Base-by-base conservation (phyloP, 2,329 filamentous ascomycete species). In the Aspergillus chevalieri region DNA sequence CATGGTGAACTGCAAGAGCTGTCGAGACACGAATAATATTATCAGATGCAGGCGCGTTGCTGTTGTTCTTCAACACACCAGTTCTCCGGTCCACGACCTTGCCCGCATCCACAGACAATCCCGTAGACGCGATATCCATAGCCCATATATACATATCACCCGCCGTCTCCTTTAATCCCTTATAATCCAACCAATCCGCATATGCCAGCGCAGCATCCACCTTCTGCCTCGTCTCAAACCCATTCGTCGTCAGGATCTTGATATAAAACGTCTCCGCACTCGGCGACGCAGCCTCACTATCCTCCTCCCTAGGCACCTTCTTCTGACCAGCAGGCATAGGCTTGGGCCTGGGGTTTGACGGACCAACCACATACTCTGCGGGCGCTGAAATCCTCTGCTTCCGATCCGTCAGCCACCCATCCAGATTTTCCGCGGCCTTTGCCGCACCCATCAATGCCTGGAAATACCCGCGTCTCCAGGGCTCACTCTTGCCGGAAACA, bases 391-490 rank as follows among this genome's bases (percentile, higher is more conserved):
- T 70, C 39, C 79, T 77, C 54, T 83, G 78, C 7, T 78, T 84
- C 42, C 71, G 82, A 67, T 95, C 89, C 41, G 79, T 76, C 14
- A 94, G 76, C 78, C 85, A 89, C 44, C 86, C 86, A 55, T 95
- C 88, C 21, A 94, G 73, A 57, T 91, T 82, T 69, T 96, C 91
- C 4, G 89, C 84, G 0, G 85, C 82, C 56, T 82, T 81, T 0
- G 86, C 91, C 52, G 82, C 82, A 9, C 85, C 78, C 82, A 96
- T 88, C 43, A 96, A 72, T 3, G 84, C 79, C 61, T 94, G 83
- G 62, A 86, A 90, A 69, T 97, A 97, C 1, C 89, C 90, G 48
- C 88, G 78, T 60, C 86, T 78, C 92, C 91, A 97, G 45, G 85
- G 77, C 68, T 94, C 89, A 54, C 83, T 85, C 74, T 90, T 95